Percentiles rank a stretch among this genome's conserved stretches.
phyloP scores from a whole-genome alignment of 805 yeast species.

The Cyberlindnera nakhonratchasimensis region DNA sequence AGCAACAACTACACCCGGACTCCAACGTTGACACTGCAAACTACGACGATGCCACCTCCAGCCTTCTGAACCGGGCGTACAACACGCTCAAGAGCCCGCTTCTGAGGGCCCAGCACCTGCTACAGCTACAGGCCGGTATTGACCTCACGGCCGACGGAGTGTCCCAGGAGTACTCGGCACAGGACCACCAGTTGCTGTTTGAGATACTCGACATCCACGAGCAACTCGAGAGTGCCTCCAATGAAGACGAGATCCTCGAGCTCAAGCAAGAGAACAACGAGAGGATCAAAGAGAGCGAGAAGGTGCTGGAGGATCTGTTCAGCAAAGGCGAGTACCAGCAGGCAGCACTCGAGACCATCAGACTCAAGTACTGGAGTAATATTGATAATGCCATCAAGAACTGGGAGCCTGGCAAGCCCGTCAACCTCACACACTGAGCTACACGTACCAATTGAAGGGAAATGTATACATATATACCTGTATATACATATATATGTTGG shows the following conservation, averaged over 20 bases:
- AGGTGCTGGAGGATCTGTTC: slow-evolving; percentile 45
- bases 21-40: slow-evolving; percentile 29
- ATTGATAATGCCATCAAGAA: slow-evolving; percentile 69
- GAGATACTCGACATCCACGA: slow-evolving; percentile 84
- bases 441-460: not conserved
- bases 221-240: slow-evolving; percentile 61
- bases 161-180: slow-evolving; percentile 24
- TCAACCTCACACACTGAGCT: slow-evolving; percentile 10
- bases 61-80: slow-evolving; percentile 75
- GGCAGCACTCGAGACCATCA: slow-evolving; percentile 65
- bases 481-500: not conserved
- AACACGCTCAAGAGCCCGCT: slow-evolving; percentile 67
- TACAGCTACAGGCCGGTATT: slow-evolving; percentile 38
- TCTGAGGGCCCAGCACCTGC: slow-evolving; percentile 59
- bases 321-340: slow-evolving; percentile 44
- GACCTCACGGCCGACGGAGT: slow-evolving; percentile 63
- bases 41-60: slow-evolving; percentile 36
- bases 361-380: slow-evolving; percentile 80
- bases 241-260: slow-evolving; percentile 52
- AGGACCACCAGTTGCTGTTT: slow-evolving; percentile 60
- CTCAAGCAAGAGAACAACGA: slow-evolving; percentile 53
- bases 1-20: slow-evolving; percentile 83
- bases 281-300: slow-evolving; percentile 48
- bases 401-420: slow-evolving; percentile 46
- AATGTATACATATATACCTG: not conserved